Evolutionary conservation across 148 eudicot genomes (phyloP), one percentile per base, ranked within the genome.

Genomic region (Salicornia ramosissima): DNA sequence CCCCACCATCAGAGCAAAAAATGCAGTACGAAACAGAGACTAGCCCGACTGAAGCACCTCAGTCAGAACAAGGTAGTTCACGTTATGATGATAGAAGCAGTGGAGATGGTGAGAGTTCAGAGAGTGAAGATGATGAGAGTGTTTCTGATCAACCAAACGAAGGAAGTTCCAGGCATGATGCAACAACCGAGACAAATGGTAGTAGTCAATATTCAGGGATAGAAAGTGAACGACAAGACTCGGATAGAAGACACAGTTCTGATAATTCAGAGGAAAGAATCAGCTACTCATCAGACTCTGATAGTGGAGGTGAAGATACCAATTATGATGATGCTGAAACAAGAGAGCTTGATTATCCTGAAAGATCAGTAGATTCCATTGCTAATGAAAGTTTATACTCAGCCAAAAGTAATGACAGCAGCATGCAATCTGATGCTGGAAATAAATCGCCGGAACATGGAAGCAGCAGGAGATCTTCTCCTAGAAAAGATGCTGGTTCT

Each of bases 1-100:
- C 54, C 55, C 86, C 79, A 7, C 86, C 83, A 50, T 76, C 79
- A 9, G 71, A 80, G 53, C 83, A 83, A 25, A 77, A 74, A 49
- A 80, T 83, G 86, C 34, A 69, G 4, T 79, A 79, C 47, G 71
- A 33, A 58, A 43, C 72, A 53, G 78, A 64, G 19, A 51, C 45
- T 13, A 40, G 58, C 47, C 65, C 70, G 53, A 66, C 59, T 52
- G 45, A 61, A 70, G 28, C 75, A 49, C 25, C 73, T 25, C 61
- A 55, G 29, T 34, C 56, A 1, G 80, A 70, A 26, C 53, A 66
- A 70, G 77, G 71, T 51, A n/a, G 69, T 39, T 56, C 77, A 9
- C 70, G 42, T 5, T 39, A 43, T 11, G 72, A 65, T 14, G 64
- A 71, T 34, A 60, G 78, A 22, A 76, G 77, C 49, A 69, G 55